Conservation (phyloP, 306 rosid genomes). For the Prunus armeniaca region DNA sequence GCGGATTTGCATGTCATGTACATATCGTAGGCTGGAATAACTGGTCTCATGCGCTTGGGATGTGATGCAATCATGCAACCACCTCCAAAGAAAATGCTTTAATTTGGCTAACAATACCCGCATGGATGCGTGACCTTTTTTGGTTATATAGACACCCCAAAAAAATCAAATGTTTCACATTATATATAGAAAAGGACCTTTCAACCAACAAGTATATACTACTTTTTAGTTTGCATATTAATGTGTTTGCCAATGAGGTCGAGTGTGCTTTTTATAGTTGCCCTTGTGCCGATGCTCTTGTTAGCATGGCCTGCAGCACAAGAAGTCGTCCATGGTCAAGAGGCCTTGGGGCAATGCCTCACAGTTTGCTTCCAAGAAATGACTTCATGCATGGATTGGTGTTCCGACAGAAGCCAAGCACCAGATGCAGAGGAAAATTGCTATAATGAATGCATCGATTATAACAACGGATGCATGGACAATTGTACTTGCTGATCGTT, state of each 20-base stretch:
- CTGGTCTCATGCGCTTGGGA: too few species aligned
- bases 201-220: too few species aligned
- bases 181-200: too few species aligned
- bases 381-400: constrained; percentile 3
- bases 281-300: not conserved
- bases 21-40: too few species aligned
- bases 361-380: not conserved
- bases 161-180: too few species aligned
- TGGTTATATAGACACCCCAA: too few species aligned
- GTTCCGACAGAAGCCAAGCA: not conserved
- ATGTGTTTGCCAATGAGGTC: not conserved
- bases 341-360: not conserved
- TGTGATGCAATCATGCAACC: too few species aligned
- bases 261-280: not conserved
- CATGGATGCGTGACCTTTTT: too few species aligned
- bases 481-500: not conserved
- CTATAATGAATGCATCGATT: not conserved
- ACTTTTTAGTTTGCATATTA: too few species aligned
- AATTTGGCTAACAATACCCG: too few species aligned
- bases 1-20: too few species aligned
- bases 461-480: not conserved
- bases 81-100: too few species aligned
- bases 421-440: not conserved
- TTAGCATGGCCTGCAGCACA: not conserved
- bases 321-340: not conserved